A percentile compares a stretch with the other conserved stretches of the same genome.
phyloP scores from a whole-genome alignment of 352 stramenopile species.

The Albugo laibachii region DNA sequence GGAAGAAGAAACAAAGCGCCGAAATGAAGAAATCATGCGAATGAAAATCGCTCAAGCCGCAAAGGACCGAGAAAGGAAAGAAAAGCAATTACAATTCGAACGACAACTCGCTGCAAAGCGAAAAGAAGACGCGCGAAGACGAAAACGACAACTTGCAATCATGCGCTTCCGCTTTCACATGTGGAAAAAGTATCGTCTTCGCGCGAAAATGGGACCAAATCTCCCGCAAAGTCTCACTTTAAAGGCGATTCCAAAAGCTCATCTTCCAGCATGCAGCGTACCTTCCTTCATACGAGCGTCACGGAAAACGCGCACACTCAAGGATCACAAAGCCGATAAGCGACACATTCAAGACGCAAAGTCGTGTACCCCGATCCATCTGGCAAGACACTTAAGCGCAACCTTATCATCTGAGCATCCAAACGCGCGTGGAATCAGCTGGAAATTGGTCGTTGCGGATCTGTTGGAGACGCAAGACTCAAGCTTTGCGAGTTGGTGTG shows the following conservation, averaged over 20 bases:
- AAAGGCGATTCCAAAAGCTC: background rate
- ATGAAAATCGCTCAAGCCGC: slow-evolving; percentile 5
- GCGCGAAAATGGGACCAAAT: slow-evolving; percentile 22
- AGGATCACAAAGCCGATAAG: slow-evolving; percentile 3
- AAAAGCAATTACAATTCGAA: slow-evolving; percentile 17
- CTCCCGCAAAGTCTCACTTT: slow-evolving; percentile 27
- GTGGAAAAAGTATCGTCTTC: slow-evolving; percentile 47
- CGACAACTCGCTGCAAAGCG: slow-evolving; percentile 2
- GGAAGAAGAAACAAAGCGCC: slow-evolving; percentile 21
- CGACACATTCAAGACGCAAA: background rate
- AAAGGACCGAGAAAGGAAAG: slow-evolving; percentile 18
- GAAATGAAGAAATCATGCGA: background rate
- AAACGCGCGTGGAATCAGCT: slow-evolving; percentile 4
- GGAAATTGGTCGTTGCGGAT: slow-evolving; percentile 63
- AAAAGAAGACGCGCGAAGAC: background rate
- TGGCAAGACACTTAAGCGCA: background rate
- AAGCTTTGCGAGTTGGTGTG: slow-evolving; percentile 57
- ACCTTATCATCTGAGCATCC: too few species aligned
- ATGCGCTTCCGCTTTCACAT: slow-evolving; percentile 31
- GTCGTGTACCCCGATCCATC: background rate
- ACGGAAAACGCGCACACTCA: slow-evolving; percentile 13
- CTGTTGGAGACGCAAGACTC: slow-evolving; percentile 26
- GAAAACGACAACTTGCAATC: slow-evolving; percentile 11
- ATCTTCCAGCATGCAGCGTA: too few species aligned
- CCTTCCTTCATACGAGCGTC: background rate